These are phyloP conservation scores for Malbranchea zuffiana DNA, from an alignment of 2,329 filamentous ascomycete genomes.

Conservation along the genomic window DNA sequence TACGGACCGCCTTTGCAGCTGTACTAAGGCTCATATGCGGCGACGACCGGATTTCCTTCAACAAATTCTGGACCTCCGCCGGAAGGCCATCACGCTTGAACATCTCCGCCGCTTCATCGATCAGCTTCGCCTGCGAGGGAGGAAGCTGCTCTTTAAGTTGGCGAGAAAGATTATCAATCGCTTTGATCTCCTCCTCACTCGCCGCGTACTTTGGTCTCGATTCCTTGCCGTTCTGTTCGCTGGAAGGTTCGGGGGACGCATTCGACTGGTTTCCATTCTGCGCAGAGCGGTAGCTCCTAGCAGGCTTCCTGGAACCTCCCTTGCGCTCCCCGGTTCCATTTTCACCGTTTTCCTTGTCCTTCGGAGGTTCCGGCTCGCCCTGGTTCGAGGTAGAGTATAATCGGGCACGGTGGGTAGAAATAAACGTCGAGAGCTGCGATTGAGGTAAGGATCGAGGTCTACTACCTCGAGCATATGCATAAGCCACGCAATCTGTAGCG, in stretches of 20 bases:
- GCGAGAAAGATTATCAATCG: slow-evolving; percentile 47
- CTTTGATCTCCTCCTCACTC: slow-evolving; percentile 45
- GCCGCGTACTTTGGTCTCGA: slow-evolving; percentile 36
- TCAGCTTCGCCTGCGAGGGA: slow-evolving; percentile 46
- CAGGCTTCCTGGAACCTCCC: slow-evolving; percentile 10
- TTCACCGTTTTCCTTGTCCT: slow-evolving; percentile 30
- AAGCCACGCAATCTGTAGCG: slow-evolving; percentile 43
- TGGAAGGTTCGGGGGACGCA: slow-evolving; percentile 20
- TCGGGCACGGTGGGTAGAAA: slow-evolving; percentile 26
- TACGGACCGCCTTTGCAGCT: slow-evolving; percentile 49
- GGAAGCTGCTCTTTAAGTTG: slow-evolving; percentile 51
- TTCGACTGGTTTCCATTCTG: slow-evolving; percentile 5
- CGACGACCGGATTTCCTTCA: slow-evolving; percentile 42
- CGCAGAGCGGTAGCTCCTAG: not conserved
- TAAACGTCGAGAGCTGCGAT: slow-evolving; percentile 30
- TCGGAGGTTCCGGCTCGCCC: slow-evolving; percentile 35
- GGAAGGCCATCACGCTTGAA: slow-evolving; percentile 62
- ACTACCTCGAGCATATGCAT: slow-evolving; percentile 36
- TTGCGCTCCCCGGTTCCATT: slow-evolving; percentile 39
- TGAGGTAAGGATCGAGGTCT: slow-evolving; percentile 29
- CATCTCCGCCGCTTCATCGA: slow-evolving; percentile 50
- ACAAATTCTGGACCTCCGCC: slow-evolving; percentile 53
- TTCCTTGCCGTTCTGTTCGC: slow-evolving; percentile 23
- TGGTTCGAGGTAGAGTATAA: slow-evolving; percentile 37
- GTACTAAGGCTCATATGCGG: slow-evolving; percentile 42